These are phyloP conservation scores for Amoebophrya sp. DNA, from an alignment of 169 alveolate genomes.

Conservation along the genomic window DNA sequence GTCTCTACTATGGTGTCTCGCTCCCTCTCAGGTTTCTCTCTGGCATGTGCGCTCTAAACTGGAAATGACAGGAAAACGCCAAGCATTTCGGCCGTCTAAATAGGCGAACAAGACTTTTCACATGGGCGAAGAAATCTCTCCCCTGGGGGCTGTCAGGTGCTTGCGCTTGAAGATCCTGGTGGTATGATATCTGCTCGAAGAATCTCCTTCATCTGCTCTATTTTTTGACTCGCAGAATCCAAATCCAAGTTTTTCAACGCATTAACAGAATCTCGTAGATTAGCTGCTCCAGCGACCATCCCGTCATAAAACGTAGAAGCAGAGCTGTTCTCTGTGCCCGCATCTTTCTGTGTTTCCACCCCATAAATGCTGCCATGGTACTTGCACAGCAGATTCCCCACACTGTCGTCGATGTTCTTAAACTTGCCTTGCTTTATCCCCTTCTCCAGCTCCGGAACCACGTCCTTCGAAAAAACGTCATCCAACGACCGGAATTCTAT, in stretches of 20 bases:
- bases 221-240: not conserved
- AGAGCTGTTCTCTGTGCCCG: not conserved
- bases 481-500: not conserved
- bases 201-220: not conserved
- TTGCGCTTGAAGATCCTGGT: no score
- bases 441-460: not conserved
- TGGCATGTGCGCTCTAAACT: no score
- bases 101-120: no score
- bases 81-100: no score
- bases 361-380: not conserved
- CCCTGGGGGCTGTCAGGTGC: no score
- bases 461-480: not conserved
- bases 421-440: not conserved
- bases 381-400: not conserved
- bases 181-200: not conserved
- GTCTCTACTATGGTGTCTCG: no score
- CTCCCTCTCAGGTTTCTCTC: no score
- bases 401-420: not conserved
- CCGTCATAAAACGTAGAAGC: not conserved
- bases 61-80: no score
- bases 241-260: not conserved
- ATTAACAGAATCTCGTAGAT: not conserved
- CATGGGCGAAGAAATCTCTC: no score
- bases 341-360: not conserved
- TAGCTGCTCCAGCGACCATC: not conserved